Percentiles rank a stretch among this genome's conserved stretches.
Evolutionary conservation across 2,329 filamentous ascomycete species (phyloP).

Genomic region (Hymenoscyphus infarciens): DNA sequence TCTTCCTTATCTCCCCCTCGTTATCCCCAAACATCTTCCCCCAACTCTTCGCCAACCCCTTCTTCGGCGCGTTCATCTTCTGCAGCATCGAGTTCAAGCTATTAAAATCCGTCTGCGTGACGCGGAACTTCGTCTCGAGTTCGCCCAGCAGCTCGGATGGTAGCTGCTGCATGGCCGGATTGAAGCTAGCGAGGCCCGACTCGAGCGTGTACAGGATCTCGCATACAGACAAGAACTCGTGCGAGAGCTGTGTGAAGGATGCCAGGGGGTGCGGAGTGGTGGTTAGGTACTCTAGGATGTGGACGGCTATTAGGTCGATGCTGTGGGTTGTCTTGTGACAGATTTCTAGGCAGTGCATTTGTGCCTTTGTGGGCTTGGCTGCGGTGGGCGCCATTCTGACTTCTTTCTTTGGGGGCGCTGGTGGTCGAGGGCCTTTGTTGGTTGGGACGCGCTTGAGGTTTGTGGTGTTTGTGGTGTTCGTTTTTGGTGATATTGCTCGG

Average conservation of each 20-base stretch:
- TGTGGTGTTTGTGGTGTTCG: too few species aligned
- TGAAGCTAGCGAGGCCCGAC: constrained; percentile 56
- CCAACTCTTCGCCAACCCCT: constrained; percentile 48
- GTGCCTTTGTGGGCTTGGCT: constrained; percentile 14
- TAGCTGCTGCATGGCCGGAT: constrained; percentile 49
- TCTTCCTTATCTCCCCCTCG: constrained; percentile 51
- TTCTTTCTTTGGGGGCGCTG: constrained; percentile 1
- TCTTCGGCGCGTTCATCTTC: constrained; percentile 41
- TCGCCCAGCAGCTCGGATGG: constrained; percentile 60
- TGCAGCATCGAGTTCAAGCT: constrained; percentile 62
- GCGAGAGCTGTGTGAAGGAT: constrained; percentile 47
- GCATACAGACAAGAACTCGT: constrained; percentile 65
- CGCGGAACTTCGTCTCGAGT: constrained; percentile 60
- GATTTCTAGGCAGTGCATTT: constrained; percentile 41
- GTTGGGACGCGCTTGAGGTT: too few species aligned
- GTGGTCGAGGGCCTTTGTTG: background rate
- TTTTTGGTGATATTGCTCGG: too few species aligned
- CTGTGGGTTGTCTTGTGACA: constrained; percentile 57
- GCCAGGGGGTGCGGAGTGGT: constrained; percentile 32
- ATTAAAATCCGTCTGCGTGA: constrained; percentile 59
- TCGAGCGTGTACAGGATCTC: constrained; percentile 66
- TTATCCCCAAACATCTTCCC: constrained; percentile 60
- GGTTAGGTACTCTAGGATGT: constrained; percentile 61
- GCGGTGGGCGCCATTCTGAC: constrained; percentile 20
- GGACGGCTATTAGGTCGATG: constrained; percentile 61